These are phyloP conservation scores for Aspergillus novoparasiticus DNA, from an alignment of 2,329 filamentous ascomycete genomes.

Conservation along the genomic window DNA sequence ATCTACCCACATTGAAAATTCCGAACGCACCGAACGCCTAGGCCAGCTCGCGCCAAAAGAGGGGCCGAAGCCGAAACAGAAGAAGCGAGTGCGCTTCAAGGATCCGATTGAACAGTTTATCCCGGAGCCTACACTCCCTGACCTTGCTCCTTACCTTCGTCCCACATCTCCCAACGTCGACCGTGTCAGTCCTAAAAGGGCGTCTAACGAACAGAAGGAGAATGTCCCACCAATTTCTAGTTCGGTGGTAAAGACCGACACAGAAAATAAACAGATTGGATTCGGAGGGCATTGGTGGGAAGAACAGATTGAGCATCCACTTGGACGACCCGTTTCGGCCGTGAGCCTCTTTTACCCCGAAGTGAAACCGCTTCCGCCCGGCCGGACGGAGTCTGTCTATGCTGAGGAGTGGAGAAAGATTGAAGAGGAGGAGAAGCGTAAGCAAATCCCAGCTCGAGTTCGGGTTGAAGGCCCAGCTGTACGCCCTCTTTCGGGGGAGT, in stretches of 20 bases:
- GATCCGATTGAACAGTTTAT: conserved; percentile 13
- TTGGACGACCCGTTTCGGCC: conserved; percentile 33
- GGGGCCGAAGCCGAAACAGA: not conserved
- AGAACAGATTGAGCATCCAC: conserved; percentile 19
- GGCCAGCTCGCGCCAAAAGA: not conserved
- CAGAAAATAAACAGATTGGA: conserved; percentile 9
- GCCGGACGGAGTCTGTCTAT: conserved; percentile 33
- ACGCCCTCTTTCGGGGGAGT: conserved; percentile 37
- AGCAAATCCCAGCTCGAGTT: conserved; percentile 25
- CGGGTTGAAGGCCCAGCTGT: conserved; percentile 34
- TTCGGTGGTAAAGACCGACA: not conserved
- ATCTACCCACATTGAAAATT: not conserved
- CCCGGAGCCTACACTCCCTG: not conserved
- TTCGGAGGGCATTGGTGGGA: conserved; percentile 25
- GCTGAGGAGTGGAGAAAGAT: conserved; percentile 30
- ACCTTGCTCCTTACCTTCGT: conserved; percentile 18
- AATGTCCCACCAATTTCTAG: conserved; percentile 14
- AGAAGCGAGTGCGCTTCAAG: conserved; percentile 16
- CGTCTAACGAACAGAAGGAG: conserved; percentile 17
- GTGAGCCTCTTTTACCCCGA: conserved; percentile 30
- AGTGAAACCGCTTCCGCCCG: conserved; percentile 25
- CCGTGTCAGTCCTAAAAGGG: not conserved
- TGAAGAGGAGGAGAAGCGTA: conserved; percentile 27
- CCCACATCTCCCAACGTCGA: not conserved
- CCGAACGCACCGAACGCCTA: not conserved